phyloP scores from a whole-genome alignment of 371 early-diverging fungal species.

The Mucor indicus region DNA sequence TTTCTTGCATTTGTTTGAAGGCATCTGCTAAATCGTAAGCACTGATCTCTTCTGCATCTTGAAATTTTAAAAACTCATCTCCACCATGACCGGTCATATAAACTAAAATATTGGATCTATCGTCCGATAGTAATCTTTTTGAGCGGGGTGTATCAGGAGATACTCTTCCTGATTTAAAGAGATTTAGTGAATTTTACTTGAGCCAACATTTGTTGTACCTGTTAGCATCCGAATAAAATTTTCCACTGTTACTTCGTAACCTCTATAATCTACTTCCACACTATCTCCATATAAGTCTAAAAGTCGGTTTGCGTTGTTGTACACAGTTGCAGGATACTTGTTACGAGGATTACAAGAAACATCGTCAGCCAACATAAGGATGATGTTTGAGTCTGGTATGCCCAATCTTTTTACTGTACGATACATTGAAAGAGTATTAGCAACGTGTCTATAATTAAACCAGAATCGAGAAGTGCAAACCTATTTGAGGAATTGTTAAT shows the following conservation, averaged over 20 bases:
- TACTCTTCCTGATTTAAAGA: constrained; percentile 53
- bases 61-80: constrained; percentile 96
- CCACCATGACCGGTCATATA: constrained; percentile 99
- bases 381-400: constrained; percentile 96
- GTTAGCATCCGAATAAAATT: constrained; percentile 94
- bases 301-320: constrained; percentile 77
- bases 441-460: constrained; percentile 96
- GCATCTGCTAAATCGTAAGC: constrained; percentile 93
- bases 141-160: constrained; percentile 79
- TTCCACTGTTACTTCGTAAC: constrained; percentile 97
- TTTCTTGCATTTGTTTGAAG: constrained; percentile 94
- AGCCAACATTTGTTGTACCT: constrained; percentile 40
- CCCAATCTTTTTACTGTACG: constrained; percentile 97
- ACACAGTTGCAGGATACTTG: constrained; percentile 88
- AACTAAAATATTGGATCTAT: constrained; percentile 89
- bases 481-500: constrained; percentile 27
- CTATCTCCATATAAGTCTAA: constrained; percentile 92
- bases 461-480: constrained; percentile 96
- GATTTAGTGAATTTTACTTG: constrained; percentile 5
- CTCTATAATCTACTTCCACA: constrained; percentile 96
- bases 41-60: constrained; percentile 94
- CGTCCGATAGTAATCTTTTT: constrained; percentile 91
- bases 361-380: constrained; percentile 97
- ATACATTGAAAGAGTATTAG: constrained; percentile 94
- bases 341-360: constrained; percentile 96